Evolutionary conservation across 1,284 basidiomycete species (phyloP).

Genomic region (Puccinia triticina): DNA sequence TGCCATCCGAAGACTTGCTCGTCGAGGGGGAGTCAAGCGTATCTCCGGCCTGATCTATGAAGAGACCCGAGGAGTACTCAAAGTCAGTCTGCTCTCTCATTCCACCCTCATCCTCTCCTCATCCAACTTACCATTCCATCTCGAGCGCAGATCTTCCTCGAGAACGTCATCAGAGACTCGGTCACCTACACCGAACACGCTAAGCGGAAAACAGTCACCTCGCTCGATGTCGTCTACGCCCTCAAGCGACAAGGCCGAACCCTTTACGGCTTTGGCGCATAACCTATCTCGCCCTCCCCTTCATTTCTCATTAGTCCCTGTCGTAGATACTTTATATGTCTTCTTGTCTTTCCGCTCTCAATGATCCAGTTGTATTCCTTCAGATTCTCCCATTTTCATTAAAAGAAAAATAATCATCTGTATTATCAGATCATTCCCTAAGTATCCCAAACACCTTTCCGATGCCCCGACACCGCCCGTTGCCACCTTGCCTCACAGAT

Average conservation of each 20-base stretch:
- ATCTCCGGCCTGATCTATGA: constrained; percentile 73
- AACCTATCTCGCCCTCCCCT: constrained; percentile 51
- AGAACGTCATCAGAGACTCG: constrained; percentile 76
- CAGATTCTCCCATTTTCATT: neutral
- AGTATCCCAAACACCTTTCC: neutral
- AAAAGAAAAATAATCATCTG: too few relatives aligned
- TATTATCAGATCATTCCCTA: neutral
- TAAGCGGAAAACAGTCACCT: constrained; percentile 86
- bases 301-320: neutral
- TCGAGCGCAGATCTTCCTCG: constrained; percentile 66
- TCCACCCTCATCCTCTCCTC: neutral
- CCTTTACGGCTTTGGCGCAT: constrained; percentile 80
- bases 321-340: neutral
- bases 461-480: too few relatives aligned
- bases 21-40: constrained; percentile 94
- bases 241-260: constrained; percentile 75
- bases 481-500: too few relatives aligned
- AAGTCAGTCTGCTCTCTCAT: constrained; percentile 62
- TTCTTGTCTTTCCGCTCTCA: neutral
- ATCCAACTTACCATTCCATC: neutral
- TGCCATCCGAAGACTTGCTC: constrained; percentile 87
- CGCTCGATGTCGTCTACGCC: constrained; percentile 87
- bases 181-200: constrained; percentile 91
- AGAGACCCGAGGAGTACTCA: constrained; percentile 80
- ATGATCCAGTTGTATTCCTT: neutral